Evolutionary conservation across 176 grass and related monocot species (phyloP), one percentile per base, ranked within the genome.

Genomic region (Guadua angustifolia): DNA sequence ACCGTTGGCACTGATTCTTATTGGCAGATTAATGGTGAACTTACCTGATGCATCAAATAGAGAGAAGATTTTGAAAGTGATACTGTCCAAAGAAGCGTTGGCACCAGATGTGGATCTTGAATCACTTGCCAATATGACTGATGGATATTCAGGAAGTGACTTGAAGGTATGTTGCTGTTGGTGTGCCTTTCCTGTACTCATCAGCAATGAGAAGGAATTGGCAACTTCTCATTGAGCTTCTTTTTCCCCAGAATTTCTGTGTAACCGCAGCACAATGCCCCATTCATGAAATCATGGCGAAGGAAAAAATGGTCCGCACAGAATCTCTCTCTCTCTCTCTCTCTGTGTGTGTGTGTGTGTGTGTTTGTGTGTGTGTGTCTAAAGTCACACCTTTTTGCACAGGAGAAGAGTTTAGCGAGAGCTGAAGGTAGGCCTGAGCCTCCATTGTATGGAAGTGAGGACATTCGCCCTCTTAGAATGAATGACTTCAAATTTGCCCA

Each of bases 61-160:
- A 83, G 93, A 93, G n/a, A n/a, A 98, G 73, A 98, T 98, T 90
- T 60, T 98, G 24, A 93, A 90, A 79, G 95, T 98, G 66, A 98
- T 98, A 88, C 89, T 98, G 32, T 88, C 92, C 66, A 95, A 98
- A 83, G 95, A 98, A 88, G 95, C 92, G 32, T 55, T 98, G 52
- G 87, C 87, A 26, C 53, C 77, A 36, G 89, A 92, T 87, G 79
- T 93, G 49, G 87, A 87, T 92, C 5, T 95, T 71, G 95, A 94
- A 49, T 88, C 83, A 26, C 82, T 95, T 90, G 93, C 95, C 68
- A 98, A 83, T 86, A 95, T 98, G 93, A 98, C 93, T 55, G 91
- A 95, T 88, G 95, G 95, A 68, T 98, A 98, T 86, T 98, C 95
- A 33, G 95, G 95, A 90, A 98, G 95, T 17, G 95, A 98, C 77